Conservation (phyloP, 2,329 filamentous ascomycete species). For the Cyanodermella asteris region DNA sequence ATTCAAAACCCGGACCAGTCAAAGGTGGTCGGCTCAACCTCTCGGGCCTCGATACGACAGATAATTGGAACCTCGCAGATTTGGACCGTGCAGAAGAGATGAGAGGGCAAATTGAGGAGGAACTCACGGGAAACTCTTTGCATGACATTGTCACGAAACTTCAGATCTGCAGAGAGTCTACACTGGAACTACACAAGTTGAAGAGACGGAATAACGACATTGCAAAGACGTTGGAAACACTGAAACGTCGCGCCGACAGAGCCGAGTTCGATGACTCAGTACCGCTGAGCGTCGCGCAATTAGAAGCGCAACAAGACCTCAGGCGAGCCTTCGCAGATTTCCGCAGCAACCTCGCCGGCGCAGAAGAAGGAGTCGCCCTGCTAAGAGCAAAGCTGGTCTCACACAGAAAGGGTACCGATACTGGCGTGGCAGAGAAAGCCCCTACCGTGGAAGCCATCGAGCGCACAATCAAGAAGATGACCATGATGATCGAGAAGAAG, state of each 20-base stretch:
- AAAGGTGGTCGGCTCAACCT: too few relatives aligned
- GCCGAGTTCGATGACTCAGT: conserved; percentile 43
- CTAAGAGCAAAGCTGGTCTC: conserved; percentile 55
- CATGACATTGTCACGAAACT: conserved; percentile 47
- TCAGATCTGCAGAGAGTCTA: conserved; percentile 42
- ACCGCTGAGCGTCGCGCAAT: conserved; percentile 66
- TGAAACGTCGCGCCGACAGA: conserved; percentile 48
- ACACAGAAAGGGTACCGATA: conserved; percentile 7
- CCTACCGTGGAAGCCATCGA: conserved; percentile 85
- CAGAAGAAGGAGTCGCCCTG: conserved; percentile 59
- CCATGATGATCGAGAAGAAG: conserved; percentile 72
- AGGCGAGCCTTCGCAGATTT: conserved; percentile 54
- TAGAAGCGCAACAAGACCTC: conserved; percentile 63
- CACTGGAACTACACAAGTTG: conserved; percentile 48
- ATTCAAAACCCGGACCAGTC: conserved; percentile 21
- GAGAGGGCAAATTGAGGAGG: conserved; percentile 37
- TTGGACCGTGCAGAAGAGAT: conserved; percentile 45
- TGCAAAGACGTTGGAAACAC: conserved; percentile 48
- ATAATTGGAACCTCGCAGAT: conserved; percentile 58
- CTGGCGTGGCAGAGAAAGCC: conserved; percentile 23
- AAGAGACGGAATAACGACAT: conserved; percentile 58
- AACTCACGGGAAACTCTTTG: conserved; percentile 46
- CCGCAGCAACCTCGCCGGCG: conserved; percentile 50
- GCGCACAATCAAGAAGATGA: conserved; percentile 83
- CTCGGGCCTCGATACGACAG: conserved; percentile 21